phyloP scores from a whole-genome alignment of 1,139 yeast species.

The Lodderomyces metapsilosis region DNA sequence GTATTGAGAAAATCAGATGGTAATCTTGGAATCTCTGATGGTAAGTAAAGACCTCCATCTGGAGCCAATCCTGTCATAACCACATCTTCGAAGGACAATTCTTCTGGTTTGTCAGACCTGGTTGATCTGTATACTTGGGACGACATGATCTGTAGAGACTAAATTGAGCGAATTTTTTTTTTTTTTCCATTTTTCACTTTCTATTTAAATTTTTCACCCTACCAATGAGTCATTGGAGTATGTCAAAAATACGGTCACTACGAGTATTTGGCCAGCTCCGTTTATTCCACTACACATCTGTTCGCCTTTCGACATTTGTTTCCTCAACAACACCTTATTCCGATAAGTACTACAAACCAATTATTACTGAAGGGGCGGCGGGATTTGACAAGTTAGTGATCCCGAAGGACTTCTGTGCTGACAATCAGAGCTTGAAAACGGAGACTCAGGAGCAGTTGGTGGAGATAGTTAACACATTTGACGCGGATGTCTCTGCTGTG shows the following conservation, averaged over 20 bases:
- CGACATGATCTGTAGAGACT: slow-evolving; percentile 5
- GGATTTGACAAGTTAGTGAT: slow-evolving; percentile 27
- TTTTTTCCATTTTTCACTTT: not conserved
- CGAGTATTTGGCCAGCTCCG: not conserved
- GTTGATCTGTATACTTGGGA: slow-evolving; percentile 82
- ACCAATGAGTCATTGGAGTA: not conserved
- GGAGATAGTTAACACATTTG: slow-evolving; percentile 53
- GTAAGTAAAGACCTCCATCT: slow-evolving; percentile 94
- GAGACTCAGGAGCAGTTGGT: slow-evolving; percentile 43
- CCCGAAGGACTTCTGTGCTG: slow-evolving; percentile 24
- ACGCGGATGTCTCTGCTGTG: slow-evolving; percentile 62
- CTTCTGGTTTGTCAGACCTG: slow-evolving; percentile 57
- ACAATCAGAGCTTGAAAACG: slow-evolving; percentile 55
- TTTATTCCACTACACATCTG: not conserved
- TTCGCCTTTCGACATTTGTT: slow-evolving; percentile 7
- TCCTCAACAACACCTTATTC: slow-evolving; percentile 21
- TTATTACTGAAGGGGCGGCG: slow-evolving; percentile 27
- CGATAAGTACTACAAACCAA: slow-evolving; percentile 27
- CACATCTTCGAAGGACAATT: slow-evolving; percentile 82
- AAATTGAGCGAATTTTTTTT: not conserved
- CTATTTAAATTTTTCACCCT: not conserved
- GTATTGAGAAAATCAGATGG: slow-evolving; percentile 55
- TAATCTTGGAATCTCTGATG: slow-evolving; percentile 73
- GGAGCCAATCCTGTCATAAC: slow-evolving; percentile 92
- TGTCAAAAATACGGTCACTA: not conserved